These are phyloP conservation scores for Fusarium subtropicale DNA, from an alignment of 2,329 filamentous ascomycete species.

Conservation along the genomic window DNA sequence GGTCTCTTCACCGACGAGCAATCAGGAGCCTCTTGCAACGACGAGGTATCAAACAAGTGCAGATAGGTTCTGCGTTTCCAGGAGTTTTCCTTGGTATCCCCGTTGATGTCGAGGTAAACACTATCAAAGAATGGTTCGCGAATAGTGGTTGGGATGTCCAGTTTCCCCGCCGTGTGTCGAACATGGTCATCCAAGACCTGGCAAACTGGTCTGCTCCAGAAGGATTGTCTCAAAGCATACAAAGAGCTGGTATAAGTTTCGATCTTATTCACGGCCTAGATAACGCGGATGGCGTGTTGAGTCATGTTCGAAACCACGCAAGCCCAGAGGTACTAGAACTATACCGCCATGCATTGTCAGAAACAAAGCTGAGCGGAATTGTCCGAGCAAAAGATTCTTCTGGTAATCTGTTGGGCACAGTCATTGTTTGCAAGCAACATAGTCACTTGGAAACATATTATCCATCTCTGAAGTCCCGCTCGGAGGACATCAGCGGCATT, in stretches of 20 bases:
- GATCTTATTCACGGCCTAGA: slow-evolving; percentile 86
- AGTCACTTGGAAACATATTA: slow-evolving; percentile 77
- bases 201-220: slow-evolving; percentile 79
- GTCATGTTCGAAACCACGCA: slow-evolving; percentile 78
- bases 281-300: slow-evolving; percentile 78
- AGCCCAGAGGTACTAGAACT: slow-evolving; percentile 83
- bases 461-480: slow-evolving; percentile 72
- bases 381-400: slow-evolving; percentile 81
- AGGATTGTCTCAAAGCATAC: slow-evolving; percentile 78
- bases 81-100: slow-evolving; percentile 90
- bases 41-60: slow-evolving; percentile 79
- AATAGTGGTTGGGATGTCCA: slow-evolving; percentile 86
- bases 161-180: slow-evolving; percentile 67
- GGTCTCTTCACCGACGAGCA: slow-evolving; percentile 87
- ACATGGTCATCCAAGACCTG: slow-evolving; percentile 80
- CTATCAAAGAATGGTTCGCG: slow-evolving; percentile 82
- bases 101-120: slow-evolving; percentile 59
- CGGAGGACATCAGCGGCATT: slow-evolving; percentile 76
- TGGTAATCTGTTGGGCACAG: slow-evolving; percentile 78
- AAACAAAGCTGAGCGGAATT: slow-evolving; percentile 79
- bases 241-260: slow-evolving; percentile 79
- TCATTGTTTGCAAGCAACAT: slow-evolving; percentile 80
- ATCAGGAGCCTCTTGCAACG: slow-evolving; percentile 78
- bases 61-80: slow-evolving; percentile 83
- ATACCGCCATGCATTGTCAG: slow-evolving; percentile 79